Conservation (phyloP, 2,329 filamentous ascomycete genomes). For the Uncinocarpus reesii region DNA sequence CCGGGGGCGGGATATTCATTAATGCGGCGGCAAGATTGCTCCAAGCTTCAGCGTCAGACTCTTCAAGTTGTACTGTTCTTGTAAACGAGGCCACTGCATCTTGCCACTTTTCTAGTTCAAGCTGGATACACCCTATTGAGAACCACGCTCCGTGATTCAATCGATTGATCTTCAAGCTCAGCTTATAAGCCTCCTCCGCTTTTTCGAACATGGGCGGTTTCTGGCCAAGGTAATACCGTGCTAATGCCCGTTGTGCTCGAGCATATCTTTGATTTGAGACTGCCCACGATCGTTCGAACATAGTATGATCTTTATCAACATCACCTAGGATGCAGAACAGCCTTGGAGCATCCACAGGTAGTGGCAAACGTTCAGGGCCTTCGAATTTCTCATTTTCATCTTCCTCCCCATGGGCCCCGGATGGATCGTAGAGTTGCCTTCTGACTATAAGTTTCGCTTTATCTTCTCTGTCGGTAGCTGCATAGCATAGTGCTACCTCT, state of each 20-base stretch:
- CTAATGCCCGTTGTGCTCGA: slow-evolving; percentile 77
- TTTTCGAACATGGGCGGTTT: slow-evolving; percentile 52
- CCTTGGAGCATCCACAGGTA: slow-evolving; percentile 72
- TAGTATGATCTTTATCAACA: slow-evolving; percentile 59
- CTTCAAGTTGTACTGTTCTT: slow-evolving; percentile 72
- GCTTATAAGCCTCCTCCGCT: slow-evolving; percentile 66
- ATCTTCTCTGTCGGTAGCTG: slow-evolving; percentile 65
- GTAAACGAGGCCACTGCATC: slow-evolving; percentile 76
- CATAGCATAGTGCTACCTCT: slow-evolving; percentile 83
- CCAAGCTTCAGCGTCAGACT: slow-evolving; percentile 85
- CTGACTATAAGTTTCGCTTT: slow-evolving; percentile 70
- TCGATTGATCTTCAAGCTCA: slow-evolving; percentile 67
- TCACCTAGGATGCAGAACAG: slow-evolving; percentile 92
- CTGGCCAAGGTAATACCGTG: slow-evolving; percentile 60
- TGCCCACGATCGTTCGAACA: slow-evolving; percentile 82
- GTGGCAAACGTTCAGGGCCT: slow-evolving; percentile 58
- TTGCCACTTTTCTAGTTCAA: slow-evolving; percentile 65
- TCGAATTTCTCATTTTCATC: slow-evolving; percentile 49
- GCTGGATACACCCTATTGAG: slow-evolving; percentile 74
- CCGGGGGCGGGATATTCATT: slow-evolving; percentile 39
- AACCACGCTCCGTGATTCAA: slow-evolving; percentile 81
- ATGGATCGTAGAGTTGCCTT: slow-evolving; percentile 65
- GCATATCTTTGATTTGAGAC: slow-evolving; percentile 72
- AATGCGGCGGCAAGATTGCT: slow-evolving; percentile 85
- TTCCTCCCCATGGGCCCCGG: slow-evolving; percentile 38